phyloP scores from a whole-genome alignment of 139 green algal species.

The Tetradesmus obliquus region DNA sequence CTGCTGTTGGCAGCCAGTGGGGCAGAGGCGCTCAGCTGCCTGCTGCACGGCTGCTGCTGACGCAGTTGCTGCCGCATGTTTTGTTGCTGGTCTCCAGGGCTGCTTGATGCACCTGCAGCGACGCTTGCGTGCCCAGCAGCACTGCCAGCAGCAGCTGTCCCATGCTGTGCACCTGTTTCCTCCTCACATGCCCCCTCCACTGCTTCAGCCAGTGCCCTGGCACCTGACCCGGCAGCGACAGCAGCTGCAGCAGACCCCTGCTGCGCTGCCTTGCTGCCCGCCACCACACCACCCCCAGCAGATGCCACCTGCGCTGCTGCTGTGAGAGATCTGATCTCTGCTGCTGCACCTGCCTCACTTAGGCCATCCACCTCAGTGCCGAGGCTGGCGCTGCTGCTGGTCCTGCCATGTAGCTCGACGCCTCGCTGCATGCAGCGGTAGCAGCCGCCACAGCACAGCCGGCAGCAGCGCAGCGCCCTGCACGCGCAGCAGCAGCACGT shows the following conservation, averaged over 20 bases:
- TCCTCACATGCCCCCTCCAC: background rate
- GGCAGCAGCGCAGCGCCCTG: conserved; percentile 33
- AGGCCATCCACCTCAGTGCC: background rate
- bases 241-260: background rate
- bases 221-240: background rate
- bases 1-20: background rate
- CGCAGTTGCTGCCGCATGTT: background rate
- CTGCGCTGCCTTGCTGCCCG: background rate
- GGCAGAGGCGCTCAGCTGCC: background rate
- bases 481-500: background rate
- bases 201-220: background rate
- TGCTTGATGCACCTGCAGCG: background rate
- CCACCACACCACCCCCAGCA: background rate
- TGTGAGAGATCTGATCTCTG: background rate
- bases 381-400: background rate
- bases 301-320: background rate
- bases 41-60: background rate
- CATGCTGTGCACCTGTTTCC: background rate
- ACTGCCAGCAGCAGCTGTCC: background rate
- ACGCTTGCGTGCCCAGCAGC: background rate
- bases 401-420: background rate
- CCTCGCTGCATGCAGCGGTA: background rate
- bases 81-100: background rate
- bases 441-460: conserved; percentile 37
- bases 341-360: background rate